Conservation (phyloP, 805 yeast species). For the Myxozyma monticola region DNA sequence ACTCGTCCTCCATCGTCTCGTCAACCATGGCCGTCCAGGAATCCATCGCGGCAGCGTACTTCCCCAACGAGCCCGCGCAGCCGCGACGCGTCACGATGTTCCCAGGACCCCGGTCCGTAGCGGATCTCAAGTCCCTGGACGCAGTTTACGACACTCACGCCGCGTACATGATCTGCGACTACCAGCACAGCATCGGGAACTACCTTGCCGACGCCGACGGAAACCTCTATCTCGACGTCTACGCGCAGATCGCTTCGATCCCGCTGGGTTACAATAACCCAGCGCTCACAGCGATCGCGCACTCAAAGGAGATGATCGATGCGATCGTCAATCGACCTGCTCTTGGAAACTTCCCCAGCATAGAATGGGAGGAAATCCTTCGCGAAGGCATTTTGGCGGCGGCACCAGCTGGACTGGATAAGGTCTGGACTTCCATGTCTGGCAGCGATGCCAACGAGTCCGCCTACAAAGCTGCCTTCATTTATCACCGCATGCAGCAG, state of each 20-base stretch:
- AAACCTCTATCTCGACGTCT: slow-evolving; percentile 68
- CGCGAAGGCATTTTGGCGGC: slow-evolving; percentile 62
- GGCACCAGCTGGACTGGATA: slow-evolving; percentile 76
- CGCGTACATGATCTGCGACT: slow-evolving; percentile 74
- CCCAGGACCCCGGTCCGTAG: slow-evolving; percentile 55
- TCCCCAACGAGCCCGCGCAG: slow-evolving; percentile 75
- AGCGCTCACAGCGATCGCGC: slow-evolving; percentile 64
- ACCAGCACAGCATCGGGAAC: slow-evolving; percentile 72
- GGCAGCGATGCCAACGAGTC: slow-evolving; percentile 89
- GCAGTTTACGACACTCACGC: slow-evolving; percentile 70
- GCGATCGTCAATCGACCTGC: slow-evolving; percentile 85
- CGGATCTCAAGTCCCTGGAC: slow-evolving; percentile 44
- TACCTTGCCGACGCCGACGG: slow-evolving; percentile 81
- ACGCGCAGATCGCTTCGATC: slow-evolving; percentile 82
- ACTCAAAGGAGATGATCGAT: slow-evolving; percentile 65
- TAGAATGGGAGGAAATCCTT: slow-evolving; percentile 51
- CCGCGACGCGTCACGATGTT: slow-evolving; percentile 64
- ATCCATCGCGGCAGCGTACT: slow-evolving; percentile 53
- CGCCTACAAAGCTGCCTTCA: slow-evolving; percentile 86
- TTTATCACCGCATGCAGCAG: slow-evolving; percentile 68
- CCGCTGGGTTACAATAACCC: slow-evolving; percentile 88
- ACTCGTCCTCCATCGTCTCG: too few species aligned
- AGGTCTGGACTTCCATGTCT: slow-evolving; percentile 76
- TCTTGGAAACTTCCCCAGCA: slow-evolving; percentile 75
- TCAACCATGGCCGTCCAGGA: too few species aligned